Evolutionary conservation across 148 eudicot species (phyloP).

Genomic region (Rheum nobile): DNA sequence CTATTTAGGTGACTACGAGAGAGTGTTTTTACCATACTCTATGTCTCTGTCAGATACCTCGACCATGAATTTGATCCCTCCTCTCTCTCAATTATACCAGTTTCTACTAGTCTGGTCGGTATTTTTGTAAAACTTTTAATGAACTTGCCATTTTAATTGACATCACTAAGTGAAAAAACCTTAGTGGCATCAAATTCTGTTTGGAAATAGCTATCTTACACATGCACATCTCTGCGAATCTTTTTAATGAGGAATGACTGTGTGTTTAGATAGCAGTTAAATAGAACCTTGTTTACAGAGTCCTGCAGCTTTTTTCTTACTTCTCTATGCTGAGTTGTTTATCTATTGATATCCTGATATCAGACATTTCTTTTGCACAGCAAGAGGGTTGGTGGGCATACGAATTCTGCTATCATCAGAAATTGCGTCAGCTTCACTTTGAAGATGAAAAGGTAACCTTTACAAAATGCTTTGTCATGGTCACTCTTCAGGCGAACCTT

Average conservation of each 20-base stretch:
- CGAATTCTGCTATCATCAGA: slow-evolving; percentile 68
- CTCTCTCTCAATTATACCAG: neutral
- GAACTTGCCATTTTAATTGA: neutral
- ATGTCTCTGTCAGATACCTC: neutral
- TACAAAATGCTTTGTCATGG: neutral
- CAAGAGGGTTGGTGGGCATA: slow-evolving; percentile 99
- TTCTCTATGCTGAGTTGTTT: neutral
- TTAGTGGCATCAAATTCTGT: neutral
- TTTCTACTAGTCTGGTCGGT: neutral
- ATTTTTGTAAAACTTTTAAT: neutral
- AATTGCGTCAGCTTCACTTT: slow-evolving; percentile 66
- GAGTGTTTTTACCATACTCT: neutral
- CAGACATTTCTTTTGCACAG: slow-evolving; percentile 27
- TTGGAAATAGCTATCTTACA: neutral
- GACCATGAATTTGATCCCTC: neutral
- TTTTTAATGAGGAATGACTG: neutral
- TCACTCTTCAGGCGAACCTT: neutral
- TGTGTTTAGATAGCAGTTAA: neutral
- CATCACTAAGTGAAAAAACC: neutral
- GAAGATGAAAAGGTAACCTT: slow-evolving; percentile 73
- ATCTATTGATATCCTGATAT: neutral
- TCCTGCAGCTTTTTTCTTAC: neutral
- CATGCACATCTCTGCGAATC: neutral
- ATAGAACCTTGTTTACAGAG: neutral
- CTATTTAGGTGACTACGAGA: neutral